These are phyloP conservation scores for Amoebophrya sp. DNA, from an alignment of 169 alveolate genomes.

Conservation along the genomic window DNA sequence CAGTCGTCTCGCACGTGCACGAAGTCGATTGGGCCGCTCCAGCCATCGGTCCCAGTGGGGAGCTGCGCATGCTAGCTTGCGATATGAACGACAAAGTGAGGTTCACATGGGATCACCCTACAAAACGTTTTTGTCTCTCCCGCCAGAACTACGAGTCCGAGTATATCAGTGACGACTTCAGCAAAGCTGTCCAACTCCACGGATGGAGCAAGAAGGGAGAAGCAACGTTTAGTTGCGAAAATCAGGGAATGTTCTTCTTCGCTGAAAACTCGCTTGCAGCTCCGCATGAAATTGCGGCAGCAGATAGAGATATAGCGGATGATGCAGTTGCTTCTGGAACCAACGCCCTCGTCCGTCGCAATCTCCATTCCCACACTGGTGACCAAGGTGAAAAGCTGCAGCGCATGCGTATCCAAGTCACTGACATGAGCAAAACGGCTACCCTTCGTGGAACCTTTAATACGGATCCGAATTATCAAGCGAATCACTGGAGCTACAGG, in stretches of 20 bases:
- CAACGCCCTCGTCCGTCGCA: too few species aligned
- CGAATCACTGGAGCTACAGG: not conserved
- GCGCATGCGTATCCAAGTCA: not conserved
- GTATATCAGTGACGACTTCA: not conserved
- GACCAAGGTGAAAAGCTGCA: not conserved
- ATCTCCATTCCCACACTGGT: too few species aligned
- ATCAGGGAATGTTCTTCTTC: not conserved
- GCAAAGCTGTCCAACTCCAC: not conserved
- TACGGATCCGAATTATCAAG: not conserved
- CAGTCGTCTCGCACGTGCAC: not conserved
- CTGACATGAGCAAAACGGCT: not conserved
- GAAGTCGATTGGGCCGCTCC: not conserved
- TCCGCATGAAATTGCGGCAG: too few species aligned
- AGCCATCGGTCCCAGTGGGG: not conserved
- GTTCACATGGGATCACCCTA: not conserved
- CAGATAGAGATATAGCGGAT: too few species aligned
- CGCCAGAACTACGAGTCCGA: not conserved
- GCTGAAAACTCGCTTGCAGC: not conserved
- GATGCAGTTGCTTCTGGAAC: too few species aligned
- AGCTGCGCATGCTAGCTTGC: not conserved
- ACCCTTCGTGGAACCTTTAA: not conserved
- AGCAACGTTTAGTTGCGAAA: not conserved
- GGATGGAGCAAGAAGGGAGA: not conserved
- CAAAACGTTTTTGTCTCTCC: not conserved
- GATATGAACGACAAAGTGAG: not conserved